Conservation (phyloP, 1,284 basidiomycete genomes). For the Ustilago tritici region DNA sequence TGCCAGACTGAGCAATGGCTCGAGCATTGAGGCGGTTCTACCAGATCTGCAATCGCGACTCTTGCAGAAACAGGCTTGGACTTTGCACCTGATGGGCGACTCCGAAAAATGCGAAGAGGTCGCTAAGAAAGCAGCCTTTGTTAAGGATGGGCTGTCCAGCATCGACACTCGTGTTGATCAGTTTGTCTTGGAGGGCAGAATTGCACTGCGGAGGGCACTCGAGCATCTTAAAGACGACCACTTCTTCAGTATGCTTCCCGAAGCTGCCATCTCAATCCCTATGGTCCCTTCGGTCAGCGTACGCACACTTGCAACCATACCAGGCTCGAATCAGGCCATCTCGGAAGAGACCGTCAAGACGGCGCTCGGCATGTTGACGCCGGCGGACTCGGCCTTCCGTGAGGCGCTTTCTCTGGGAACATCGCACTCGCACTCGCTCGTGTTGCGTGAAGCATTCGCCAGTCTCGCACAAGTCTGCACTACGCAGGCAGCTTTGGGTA, state of each 20-base stretch:
- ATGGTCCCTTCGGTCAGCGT: slow-evolving; percentile 50
- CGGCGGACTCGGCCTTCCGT: slow-evolving; percentile 43
- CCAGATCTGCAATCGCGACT: slow-evolving; percentile 53
- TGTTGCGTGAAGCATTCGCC: slow-evolving; percentile 45
- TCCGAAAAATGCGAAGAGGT: slow-evolving; percentile 34
- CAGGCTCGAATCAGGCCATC: slow-evolving; percentile 31
- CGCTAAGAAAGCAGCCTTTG: slow-evolving; percentile 42
- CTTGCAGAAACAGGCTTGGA: slow-evolving; percentile 57
- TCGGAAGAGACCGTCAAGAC: slow-evolving; percentile 46
- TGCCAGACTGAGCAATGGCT: slow-evolving; percentile 20
- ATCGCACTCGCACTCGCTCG: slow-evolving; percentile 41
- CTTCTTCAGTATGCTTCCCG: slow-evolving; percentile 62
- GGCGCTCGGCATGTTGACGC: slow-evolving; percentile 38
- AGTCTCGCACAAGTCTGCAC: slow-evolving; percentile 51
- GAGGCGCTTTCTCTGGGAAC: slow-evolving; percentile 42
- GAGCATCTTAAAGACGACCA: slow-evolving; percentile 54
- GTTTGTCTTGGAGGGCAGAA: slow-evolving; percentile 44
- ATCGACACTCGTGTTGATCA: slow-evolving; percentile 39
- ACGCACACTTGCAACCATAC: slow-evolving; percentile 27
- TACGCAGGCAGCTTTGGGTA: slow-evolving; percentile 46
- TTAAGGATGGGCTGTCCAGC: slow-evolving; percentile 28
- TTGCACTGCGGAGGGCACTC: slow-evolving; percentile 47
- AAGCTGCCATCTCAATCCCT: slow-evolving; percentile 60
- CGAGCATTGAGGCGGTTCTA: slow-evolving; percentile 31
- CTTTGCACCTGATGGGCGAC: slow-evolving; percentile 43